These are phyloP conservation scores for Amanita inopinata DNA, from an alignment of 768 basidiomycete species.

Conservation along the genomic window DNA sequence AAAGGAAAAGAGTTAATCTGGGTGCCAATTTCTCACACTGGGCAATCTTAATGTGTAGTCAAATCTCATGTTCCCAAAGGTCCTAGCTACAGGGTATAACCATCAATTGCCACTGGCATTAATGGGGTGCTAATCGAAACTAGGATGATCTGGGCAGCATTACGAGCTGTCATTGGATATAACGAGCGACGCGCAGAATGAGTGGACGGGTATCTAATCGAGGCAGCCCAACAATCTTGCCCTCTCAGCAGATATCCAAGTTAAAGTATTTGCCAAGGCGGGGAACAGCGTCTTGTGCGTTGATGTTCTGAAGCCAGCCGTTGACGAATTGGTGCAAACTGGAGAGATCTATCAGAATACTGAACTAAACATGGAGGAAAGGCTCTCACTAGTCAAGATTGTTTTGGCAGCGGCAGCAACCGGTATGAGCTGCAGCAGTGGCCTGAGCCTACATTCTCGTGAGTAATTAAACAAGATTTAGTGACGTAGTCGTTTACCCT, in stretches of 20 bases:
- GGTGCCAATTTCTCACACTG: background rate
- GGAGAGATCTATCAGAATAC: slow-evolving; percentile 8
- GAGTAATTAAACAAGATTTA: slow-evolving; percentile 1
- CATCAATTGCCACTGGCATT: too few relatives aligned
- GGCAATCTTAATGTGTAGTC: too few relatives aligned
- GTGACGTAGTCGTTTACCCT: slow-evolving; percentile 25
- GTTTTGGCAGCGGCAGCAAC: slow-evolving; percentile 67
- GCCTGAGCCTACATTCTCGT: slow-evolving; percentile 32
- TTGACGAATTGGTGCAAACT: slow-evolving; percentile 66
- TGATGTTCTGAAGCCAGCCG: slow-evolving; percentile 55
- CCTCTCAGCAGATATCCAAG: slow-evolving; percentile 31
- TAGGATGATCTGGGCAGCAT: too few relatives aligned
- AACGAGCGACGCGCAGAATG: too few relatives aligned
- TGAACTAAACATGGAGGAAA: background rate
- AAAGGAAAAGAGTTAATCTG: too few relatives aligned
- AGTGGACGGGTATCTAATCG: too few relatives aligned
- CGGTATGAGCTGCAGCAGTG: slow-evolving; percentile 41
- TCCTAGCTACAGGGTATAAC: background rate
- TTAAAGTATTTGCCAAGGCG: slow-evolving; percentile 63
- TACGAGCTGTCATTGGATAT: too few relatives aligned
- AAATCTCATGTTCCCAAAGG: too few relatives aligned
- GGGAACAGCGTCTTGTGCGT: slow-evolving; percentile 34
- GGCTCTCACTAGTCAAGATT: slow-evolving; percentile 75
- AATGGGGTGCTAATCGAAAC: too few relatives aligned
- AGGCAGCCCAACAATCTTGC: background rate